These are phyloP conservation scores for Raddia guianensis DNA, from an alignment of 176 grass and related monocot genomes.

Conservation along the genomic window DNA sequence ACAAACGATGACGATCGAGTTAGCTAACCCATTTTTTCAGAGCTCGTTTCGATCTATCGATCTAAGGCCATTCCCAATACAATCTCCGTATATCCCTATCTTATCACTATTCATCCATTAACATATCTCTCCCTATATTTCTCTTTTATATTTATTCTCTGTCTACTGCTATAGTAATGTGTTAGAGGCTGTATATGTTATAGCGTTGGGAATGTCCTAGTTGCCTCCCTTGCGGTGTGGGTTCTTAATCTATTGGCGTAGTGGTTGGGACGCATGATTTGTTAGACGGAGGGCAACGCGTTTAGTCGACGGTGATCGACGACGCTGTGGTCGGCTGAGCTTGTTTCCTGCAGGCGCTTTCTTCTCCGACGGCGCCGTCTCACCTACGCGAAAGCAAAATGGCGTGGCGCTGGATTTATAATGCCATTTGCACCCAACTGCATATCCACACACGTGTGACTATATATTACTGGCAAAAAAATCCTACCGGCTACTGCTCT, in stretches of 20 bases:
- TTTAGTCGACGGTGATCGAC: neutral
- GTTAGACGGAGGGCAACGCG: neutral
- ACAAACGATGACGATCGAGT: too few species aligned
- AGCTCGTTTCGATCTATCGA: too few species aligned
- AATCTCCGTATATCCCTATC: too few species aligned
- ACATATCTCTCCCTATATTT: too few species aligned
- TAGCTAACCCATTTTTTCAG: too few species aligned
- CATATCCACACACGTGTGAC: neutral
- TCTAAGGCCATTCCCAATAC: too few species aligned
- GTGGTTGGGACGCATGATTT: neutral
- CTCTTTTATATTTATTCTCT: too few species aligned
- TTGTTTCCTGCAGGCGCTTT: neutral
- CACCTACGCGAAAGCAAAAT: conserved; percentile 27
- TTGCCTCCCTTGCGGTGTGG: neutral
- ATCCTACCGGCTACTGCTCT: neutral
- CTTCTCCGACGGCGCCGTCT: conserved; percentile 17
- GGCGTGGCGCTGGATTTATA: too few species aligned
- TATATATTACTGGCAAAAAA: neutral
- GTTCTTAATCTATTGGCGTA: neutral
- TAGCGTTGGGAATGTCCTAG: too few species aligned
- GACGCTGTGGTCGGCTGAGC: neutral
- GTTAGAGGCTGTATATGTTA: too few species aligned
- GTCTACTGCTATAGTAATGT: too few species aligned
- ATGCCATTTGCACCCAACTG: neutral
- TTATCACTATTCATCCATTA: too few species aligned